Base-by-base conservation (phyloP, 805 yeast genomes). In the Kazachstania taianensis region DNA sequence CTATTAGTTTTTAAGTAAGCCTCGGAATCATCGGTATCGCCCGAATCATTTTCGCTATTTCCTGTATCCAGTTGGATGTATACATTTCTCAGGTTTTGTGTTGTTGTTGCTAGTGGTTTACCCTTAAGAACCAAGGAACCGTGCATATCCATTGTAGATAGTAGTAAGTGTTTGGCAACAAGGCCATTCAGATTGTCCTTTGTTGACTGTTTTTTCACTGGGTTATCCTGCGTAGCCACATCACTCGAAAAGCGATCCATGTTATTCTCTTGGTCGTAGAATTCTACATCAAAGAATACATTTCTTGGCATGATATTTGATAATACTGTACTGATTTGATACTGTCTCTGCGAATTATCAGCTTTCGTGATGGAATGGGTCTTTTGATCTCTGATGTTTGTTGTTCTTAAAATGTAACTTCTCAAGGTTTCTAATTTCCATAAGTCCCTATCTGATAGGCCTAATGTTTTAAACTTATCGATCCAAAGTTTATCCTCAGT, bases 351-450 rank as follows among this genome's bases (percentile, higher is more conserved):
- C 51, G 55, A 28, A 49, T 43, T 19, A 49, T 7, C 5, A n/a
- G 12, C 18, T 7, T 13, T 17, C 7, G 20, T 12, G 9, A 12
- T 26, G 10, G 18, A 28, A 12, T 27, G 27, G 10, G 37, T 16
- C 10, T 20, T 16, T 22, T 28, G 32, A 29, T 24, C 30, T 12
- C 53, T 44, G 29, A 66, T 41, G 33, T 69, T 63, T 1, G 81
- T 71, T 4, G 75, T 73, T 33, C 76, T 72, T 40, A 61, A 67
- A 7, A 87, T 69, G 45, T 84, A 81, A 20, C 78, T 78, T 38
- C 87, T 66, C 38, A 85, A 56, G 3, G 73, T 73, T 12, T 78
- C 77, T 9, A 89, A 59, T 54, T 87, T 89, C 96, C 96, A 89
- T 18, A 83, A 47, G 30, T 85, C 94, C 6, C 64, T 66, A 7